Percentiles rank a stretch among this genome's conserved stretches.
phyloP scores from a whole-genome alignment of 2,329 filamentous ascomycete species.

The Pseudocercospora pini-densiflorae region DNA sequence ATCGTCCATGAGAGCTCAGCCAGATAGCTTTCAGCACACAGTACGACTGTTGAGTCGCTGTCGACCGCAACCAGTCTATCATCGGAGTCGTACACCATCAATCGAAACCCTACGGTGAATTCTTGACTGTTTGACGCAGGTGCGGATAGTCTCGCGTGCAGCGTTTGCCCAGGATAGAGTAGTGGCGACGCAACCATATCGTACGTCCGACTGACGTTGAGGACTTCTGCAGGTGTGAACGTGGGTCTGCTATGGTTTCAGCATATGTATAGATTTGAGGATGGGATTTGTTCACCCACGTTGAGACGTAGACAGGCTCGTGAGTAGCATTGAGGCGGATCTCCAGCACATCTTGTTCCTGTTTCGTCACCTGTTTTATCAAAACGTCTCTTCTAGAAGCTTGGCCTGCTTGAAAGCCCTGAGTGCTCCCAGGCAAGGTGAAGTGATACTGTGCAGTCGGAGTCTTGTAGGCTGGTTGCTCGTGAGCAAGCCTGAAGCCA shows the following conservation, averaged over 20 bases:
- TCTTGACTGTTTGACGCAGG: no score
- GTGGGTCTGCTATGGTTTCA: background rate
- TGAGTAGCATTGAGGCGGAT: background rate
- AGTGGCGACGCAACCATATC: constrained; percentile 4
- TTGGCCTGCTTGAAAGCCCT: background rate
- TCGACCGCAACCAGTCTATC: background rate
- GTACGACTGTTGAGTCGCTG: background rate
- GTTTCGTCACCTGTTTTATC: background rate
- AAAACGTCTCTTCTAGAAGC: background rate
- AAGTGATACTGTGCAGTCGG: constrained; percentile 7
- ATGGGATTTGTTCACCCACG: background rate
- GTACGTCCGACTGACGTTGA: background rate
- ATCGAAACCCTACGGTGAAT: background rate
- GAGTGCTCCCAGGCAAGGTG: constrained; percentile 4
- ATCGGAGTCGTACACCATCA: background rate
- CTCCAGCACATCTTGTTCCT: background rate
- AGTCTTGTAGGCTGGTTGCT: background rate
- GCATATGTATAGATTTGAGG: background rate
- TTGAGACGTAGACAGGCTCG: background rate
- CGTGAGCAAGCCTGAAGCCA: background rate
- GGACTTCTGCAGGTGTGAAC: background rate
- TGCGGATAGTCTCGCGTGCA: background rate
- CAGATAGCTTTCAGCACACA: background rate
- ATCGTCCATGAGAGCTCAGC: background rate
- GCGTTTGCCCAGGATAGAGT: background rate